phyloP scores from a whole-genome alignment of 768 basidiomycete species.

The Infundibulicybe gibba region DNA sequence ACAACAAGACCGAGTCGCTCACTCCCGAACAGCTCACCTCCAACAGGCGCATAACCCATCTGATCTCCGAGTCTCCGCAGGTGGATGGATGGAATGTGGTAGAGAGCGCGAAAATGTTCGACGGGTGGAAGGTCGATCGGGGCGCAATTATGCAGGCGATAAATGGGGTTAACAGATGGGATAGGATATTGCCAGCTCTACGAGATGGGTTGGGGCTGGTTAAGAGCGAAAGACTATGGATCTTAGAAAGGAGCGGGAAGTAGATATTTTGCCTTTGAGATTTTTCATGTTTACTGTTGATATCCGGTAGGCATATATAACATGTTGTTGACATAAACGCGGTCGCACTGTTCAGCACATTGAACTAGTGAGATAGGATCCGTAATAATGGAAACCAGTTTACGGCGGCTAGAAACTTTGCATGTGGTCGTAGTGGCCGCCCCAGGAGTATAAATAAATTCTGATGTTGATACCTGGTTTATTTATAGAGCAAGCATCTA shows the following conservation, averaged over 20 bases:
- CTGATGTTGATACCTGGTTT: no score
- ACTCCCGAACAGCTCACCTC: conserved; percentile 34
- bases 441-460: no score
- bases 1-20: conserved; percentile 80
- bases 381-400: no score
- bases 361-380: no score
- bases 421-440: no score
- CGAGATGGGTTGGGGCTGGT: conserved; percentile 30
- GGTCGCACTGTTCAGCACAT: no score
- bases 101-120: conserved; percentile 42
- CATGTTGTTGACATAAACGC: neutral
- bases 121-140: conserved; percentile 23
- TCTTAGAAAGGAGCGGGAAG: conserved; percentile 31
- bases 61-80: conserved; percentile 46
- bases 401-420: no score
- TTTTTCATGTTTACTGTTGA: neutral
- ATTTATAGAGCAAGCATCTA: no score
- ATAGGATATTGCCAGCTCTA: conserved; percentile 16
- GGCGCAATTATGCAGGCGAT: conserved; percentile 23
- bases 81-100: conserved; percentile 37
- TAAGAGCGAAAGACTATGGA: conserved; percentile 42
- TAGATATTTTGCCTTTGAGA: neutral
- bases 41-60: conserved; percentile 48
- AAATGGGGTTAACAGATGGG: conserved; percentile 11
- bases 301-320: no score